phyloP scores from a whole-genome alignment of 1,139 yeast species.

The Scheffersomyces cryptocercus region DNA sequence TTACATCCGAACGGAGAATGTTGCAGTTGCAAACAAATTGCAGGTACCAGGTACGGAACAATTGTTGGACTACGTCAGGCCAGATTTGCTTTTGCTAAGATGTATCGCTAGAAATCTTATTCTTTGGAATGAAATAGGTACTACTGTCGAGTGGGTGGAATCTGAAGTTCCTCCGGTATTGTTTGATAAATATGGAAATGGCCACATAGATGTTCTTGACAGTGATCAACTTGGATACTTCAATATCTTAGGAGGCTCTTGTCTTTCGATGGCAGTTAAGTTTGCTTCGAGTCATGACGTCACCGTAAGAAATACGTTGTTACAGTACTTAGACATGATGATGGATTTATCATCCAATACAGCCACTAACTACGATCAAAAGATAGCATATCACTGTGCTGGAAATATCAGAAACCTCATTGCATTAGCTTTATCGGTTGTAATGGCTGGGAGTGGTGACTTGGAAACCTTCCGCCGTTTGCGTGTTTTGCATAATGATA shows the following conservation, averaged over 20 bases:
- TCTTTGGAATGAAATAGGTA: conserved; percentile 71
- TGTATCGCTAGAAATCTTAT: conserved; percentile 69
- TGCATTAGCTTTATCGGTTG: conserved; percentile 64
- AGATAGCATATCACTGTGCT: conserved; percentile 58
- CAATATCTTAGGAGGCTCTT: conserved; percentile 72
- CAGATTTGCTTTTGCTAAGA: conserved; percentile 73
- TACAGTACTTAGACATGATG: conserved; percentile 62
- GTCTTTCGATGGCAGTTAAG: conserved; percentile 73
- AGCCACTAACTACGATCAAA: conserved; percentile 57
- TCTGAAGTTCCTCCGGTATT: conserved; percentile 52
- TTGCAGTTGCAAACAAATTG: conserved; percentile 62
- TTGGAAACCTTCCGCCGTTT: conserved; percentile 72
- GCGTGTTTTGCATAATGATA: conserved; percentile 64
- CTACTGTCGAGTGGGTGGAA: conserved; percentile 60
- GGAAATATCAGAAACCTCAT: conserved; percentile 60
- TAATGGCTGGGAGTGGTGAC: conserved; percentile 94
- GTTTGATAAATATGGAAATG: conserved; percentile 26
- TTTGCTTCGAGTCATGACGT: conserved; percentile 70
- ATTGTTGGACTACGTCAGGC: conserved; percentile 71
- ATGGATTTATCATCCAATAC: conserved; percentile 53
- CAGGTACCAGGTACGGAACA: conserved; percentile 63
- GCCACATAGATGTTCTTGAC: conserved; percentile 35
- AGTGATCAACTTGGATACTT: conserved; percentile 67
- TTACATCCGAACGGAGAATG: conserved; percentile 67
- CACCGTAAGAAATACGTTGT: conserved; percentile 58